Evolutionary conservation across 176 grass and related monocot genomes (phyloP).

Genomic region (Rhynchospora breviuscula): DNA sequence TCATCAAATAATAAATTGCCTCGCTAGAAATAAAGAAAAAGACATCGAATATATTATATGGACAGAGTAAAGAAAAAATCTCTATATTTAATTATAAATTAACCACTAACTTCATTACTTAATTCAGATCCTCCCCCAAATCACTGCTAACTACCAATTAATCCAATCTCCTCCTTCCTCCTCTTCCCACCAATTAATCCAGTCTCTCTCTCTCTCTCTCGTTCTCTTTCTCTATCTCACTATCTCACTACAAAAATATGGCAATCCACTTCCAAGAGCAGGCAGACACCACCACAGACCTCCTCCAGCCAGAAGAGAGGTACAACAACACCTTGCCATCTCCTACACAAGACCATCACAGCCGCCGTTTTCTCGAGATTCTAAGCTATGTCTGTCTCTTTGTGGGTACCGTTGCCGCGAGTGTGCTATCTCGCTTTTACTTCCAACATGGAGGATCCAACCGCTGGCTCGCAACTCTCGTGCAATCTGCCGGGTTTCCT

Average conservation of each 20-base stretch:
- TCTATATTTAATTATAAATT: not conserved
- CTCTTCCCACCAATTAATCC: not conserved
- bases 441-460: conserved; percentile 68
- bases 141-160: not conserved
- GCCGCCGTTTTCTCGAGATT: not conserved
- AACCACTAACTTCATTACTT: not conserved
- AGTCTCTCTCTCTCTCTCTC: not conserved
- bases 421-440: conserved; percentile 79
- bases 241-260: not conserved
- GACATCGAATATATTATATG: not conserved
- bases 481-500: conserved; percentile 84
- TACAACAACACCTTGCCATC: not conserved
- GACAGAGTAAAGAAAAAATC: not conserved
- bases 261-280: conserved; percentile 12
- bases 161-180: not conserved
- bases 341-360: not conserved
- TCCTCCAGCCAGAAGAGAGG: conserved; percentile 10
- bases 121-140: not conserved
- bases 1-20: not conserved
- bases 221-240: not conserved
- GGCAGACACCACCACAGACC: not conserved
- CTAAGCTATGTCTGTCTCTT: conserved; percentile 62
- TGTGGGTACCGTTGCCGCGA: conserved; percentile 65
- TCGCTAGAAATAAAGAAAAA: not conserved
- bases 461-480: conserved; percentile 81